Percentiles rank a stretch among this genome's conserved stretches.
These are phyloP conservation scores for Fusarium odoratissimum DNA, from an alignment of 2,329 filamentous ascomycete genomes.

Conservation along the genomic window DNA sequence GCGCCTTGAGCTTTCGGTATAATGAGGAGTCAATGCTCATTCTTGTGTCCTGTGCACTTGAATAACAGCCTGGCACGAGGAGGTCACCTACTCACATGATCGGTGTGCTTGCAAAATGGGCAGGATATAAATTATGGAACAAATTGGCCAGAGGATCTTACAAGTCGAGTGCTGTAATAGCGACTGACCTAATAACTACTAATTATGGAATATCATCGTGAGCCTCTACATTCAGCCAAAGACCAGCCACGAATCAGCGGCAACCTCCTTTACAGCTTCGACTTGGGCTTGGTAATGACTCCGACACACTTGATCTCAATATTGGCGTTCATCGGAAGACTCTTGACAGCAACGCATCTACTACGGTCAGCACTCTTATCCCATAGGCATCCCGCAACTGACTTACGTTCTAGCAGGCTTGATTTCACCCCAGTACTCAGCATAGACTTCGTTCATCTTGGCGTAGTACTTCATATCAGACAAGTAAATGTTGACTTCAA, in stretches of 20 bases:
- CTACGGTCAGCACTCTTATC: neutral
- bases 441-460: constrained; percentile 79
- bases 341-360: constrained; percentile 49
- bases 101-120: accelerated
- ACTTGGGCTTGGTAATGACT: constrained; percentile 35
- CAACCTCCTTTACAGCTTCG: constrained; percentile 9
- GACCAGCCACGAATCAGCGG: accelerated
- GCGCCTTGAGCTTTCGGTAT: no score
- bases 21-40: no score
- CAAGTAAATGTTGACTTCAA: constrained; percentile 79
- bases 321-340: constrained; percentile 44
- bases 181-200: neutral
- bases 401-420: constrained; percentile 56
- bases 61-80: accelerated
- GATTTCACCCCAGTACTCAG: constrained; percentile 70
- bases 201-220: accelerated
- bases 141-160: neutral
- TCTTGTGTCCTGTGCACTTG: no score
- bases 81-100: accelerated
- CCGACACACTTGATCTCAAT: constrained; percentile 49
- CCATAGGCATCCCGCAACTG: accelerated
- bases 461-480: constrained; percentile 78
- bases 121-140: accelerated
- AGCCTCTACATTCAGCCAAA: accelerated
- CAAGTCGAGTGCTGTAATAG: neutral